These are phyloP conservation scores for Letharia columbiana DNA, from an alignment of 495 filamentous ascomycete genomes.

Conservation along the genomic window DNA sequence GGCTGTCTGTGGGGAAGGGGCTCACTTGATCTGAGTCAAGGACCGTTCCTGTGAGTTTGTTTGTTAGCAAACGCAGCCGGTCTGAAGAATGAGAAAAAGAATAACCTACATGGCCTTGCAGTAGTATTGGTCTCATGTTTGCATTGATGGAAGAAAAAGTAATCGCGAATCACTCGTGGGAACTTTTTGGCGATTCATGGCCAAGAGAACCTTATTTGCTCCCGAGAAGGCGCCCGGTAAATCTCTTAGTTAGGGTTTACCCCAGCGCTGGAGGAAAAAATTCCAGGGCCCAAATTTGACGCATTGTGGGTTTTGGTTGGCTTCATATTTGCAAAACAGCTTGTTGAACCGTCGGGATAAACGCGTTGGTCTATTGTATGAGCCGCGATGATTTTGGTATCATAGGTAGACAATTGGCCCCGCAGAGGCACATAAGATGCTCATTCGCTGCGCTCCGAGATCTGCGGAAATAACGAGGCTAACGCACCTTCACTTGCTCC, in stretches of 20 bases:
- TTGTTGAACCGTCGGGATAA: not conserved
- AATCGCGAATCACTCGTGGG: slow-evolving; percentile 5
- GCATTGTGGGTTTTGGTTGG: not conserved
- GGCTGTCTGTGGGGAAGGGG: slow-evolving; percentile 6
- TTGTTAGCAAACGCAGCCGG: slow-evolving; percentile 3
- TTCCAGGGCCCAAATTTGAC: not conserved
- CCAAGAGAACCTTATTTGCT: slow-evolving; percentile 10
- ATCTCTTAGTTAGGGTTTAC: not conserved
- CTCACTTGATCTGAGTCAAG: slow-evolving; percentile 91
- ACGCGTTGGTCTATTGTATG: not conserved
- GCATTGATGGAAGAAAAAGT: slow-evolving; percentile 3
- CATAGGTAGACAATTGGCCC: not conserved
- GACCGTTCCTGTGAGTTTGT: slow-evolving; percentile 60
- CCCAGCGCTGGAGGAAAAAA: slow-evolving; percentile 3
- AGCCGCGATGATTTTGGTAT: not conserved
- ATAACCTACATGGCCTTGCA: slow-evolving; percentile 75
- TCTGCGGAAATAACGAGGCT: slow-evolving; percentile 8
- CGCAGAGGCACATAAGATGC: slow-evolving; percentile 6
- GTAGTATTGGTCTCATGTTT: slow-evolving; percentile 87
- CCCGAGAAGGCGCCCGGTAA: not conserved
- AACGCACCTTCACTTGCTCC: slow-evolving; percentile 3
- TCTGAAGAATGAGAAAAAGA: not conserved
- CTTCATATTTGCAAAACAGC: not conserved
- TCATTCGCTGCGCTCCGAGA: slow-evolving; percentile 5
- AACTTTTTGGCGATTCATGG: slow-evolving; percentile 13